phyloP scores from a whole-genome alignment of 2,329 filamentous ascomycete genomes.

The Tricladium varicosporioides region DNA sequence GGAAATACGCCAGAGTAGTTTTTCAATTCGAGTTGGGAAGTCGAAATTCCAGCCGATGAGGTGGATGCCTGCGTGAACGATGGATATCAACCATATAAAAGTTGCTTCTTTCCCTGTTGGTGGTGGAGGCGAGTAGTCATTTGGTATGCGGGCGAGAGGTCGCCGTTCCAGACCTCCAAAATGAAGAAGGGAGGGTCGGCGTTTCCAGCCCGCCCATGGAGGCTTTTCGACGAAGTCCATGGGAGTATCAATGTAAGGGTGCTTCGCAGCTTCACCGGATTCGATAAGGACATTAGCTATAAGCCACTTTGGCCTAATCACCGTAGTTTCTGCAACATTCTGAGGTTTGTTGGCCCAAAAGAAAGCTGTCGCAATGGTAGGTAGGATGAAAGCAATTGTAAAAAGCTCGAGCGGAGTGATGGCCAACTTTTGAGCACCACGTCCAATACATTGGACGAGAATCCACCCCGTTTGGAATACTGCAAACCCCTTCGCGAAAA shows the following conservation, averaged over 20 bases:
- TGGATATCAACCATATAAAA: slow-evolving; percentile 7
- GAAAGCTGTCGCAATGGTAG: slow-evolving; percentile 12
- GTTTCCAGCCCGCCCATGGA: not conserved
- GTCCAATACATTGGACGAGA: too few relatives aligned
- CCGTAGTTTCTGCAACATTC: slow-evolving; percentile 7
- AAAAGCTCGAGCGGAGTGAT: slow-evolving; percentile 16
- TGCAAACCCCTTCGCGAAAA: too few relatives aligned
- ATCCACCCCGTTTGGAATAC: too few relatives aligned
- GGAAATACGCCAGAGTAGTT: not conserved
- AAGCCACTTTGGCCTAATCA: not conserved
- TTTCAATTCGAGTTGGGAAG: slow-evolving; percentile 1
- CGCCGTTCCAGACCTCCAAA: slow-evolving; percentile 4
- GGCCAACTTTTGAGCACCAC: slow-evolving; percentile 8
- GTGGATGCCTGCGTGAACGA: slow-evolving; percentile 6
- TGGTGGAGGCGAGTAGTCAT: slow-evolving; percentile 7
- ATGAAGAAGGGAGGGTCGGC: slow-evolving; percentile 5
- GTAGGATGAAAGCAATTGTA: slow-evolving; percentile 17
- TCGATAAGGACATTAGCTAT: slow-evolving; percentile 6
- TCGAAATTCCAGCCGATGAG: slow-evolving; percentile 3
- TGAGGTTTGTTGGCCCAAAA: slow-evolving; percentile 21
- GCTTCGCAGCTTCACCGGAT: slow-evolving; percentile 1
- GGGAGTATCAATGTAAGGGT: slow-evolving; percentile 1
- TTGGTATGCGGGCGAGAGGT: slow-evolving; percentile 9
- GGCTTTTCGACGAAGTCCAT: slow-evolving; percentile 5
- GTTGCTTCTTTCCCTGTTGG: slow-evolving; percentile 6